A percentile compares a stretch with the other conserved stretches of the same genome.
These are phyloP conservation scores for Pseudocercospora macadamiae DNA, from an alignment of 2,329 filamentous ascomycete species.

Conservation along the genomic window DNA sequence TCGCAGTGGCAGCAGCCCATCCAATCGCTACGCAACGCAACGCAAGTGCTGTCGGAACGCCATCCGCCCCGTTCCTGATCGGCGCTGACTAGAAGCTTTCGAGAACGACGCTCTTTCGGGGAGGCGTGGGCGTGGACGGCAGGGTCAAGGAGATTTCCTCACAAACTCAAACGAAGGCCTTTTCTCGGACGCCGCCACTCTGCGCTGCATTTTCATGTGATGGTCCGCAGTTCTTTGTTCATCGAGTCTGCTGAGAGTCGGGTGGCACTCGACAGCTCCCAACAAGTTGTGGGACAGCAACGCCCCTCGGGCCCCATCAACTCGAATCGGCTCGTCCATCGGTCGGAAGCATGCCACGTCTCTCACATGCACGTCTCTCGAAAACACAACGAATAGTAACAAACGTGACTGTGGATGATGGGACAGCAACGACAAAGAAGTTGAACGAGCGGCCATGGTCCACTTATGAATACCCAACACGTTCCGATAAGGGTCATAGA, in stretches of 20 bases:
- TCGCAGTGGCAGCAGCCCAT: not conserved
- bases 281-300: not conserved
- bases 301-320: constrained; percentile 3
- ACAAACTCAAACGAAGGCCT: not conserved
- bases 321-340: too few species aligned
- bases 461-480: not conserved
- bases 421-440: not conserved
- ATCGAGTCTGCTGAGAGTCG: too few species aligned
- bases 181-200: not conserved
- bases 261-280: not conserved
- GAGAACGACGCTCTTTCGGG: not conserved
- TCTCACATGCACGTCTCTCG: not conserved
- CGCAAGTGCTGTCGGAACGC: not conserved
- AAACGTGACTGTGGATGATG: not conserved
- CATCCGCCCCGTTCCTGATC: not conserved
- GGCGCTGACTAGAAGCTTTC: not conserved
- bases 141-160: not conserved
- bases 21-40: not conserved
- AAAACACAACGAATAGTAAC: not conserved
- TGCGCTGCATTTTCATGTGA: not conserved
- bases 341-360: too few species aligned
- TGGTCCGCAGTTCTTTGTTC: not conserved
- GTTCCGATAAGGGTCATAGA: not conserved
- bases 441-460: not conserved
- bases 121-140: not conserved